Base-by-base conservation (phyloP, 2,329 filamentous ascomycete species). In the Ceratocystis papillata region DNA sequence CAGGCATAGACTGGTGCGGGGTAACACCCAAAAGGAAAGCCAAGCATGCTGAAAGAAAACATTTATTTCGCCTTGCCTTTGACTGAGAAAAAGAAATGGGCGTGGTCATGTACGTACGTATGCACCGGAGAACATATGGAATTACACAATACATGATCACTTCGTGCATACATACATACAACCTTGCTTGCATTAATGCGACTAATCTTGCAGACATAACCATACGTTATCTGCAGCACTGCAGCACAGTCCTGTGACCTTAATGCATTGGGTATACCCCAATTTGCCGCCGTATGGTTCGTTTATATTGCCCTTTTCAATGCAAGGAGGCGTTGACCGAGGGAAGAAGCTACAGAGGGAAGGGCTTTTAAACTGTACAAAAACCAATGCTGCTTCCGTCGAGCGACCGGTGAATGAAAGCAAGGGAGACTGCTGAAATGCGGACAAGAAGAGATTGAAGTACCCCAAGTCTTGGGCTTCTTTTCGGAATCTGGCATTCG, bases 171-270 rank as follows among this genome's bases (percentile, higher is more conserved):
- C 33, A 20, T 8, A 25, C 46, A 50, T 50, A 20, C 46, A 50
- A 50, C 46, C 20, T 20, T 50, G 46, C 46, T 50, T 50, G 22
- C 46, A 7, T 10, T 50, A 37, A 37, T 37, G 8, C 10, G 10
- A 37, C 46, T 50, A n/a, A n/a, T 22, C 10, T n/a, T 50, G 17
- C 53, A 22, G 7, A 5, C 15, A 57, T 30, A 57, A 57, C 22
- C 22, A 57, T 30, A 57, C 53, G 53, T 30, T 57, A 33, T 57
- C 22, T 57, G 22, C 53, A 57, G 53, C 53, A 57, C 22, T 15
- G 22, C 53, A 57, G 25, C 25, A 33, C 22, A 3, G 53, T 57
- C 53, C 20, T 57, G 53, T 57, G 53, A 57, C 22, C 22, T 57
- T 33, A 33, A 17, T 28, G 17, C 53, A 10, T 2, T 7, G 1